These are phyloP conservation scores for Leucoagaricus sp. DNA, from an alignment of 1,284 basidiomycete genomes.

Conservation along the genomic window DNA sequence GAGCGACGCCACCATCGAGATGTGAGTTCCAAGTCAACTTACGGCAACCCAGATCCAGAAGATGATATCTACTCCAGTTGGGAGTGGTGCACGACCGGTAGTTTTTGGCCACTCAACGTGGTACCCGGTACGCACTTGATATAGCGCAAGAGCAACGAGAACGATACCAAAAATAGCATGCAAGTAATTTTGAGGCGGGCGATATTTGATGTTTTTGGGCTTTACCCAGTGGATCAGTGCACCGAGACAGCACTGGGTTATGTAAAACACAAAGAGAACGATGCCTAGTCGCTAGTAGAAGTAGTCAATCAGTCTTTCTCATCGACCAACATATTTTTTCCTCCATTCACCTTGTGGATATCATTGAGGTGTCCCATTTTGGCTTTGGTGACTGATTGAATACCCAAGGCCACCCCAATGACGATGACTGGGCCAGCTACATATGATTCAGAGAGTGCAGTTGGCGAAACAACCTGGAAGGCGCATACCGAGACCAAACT, in stretches of 20 bases:
- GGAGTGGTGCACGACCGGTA: conserved; percentile 41
- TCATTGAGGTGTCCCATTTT: conserved; percentile 45
- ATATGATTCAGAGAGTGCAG: neutral
- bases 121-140: conserved; percentile 54
- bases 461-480: neutral
- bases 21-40: conserved; percentile 23
- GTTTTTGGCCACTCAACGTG: conserved; percentile 45
- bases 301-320: conserved; percentile 14
- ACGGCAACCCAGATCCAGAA: conserved; percentile 58
- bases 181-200: conserved; percentile 59
- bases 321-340: neutral
- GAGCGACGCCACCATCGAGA: neutral
- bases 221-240: conserved; percentile 61
- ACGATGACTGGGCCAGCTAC: conserved; percentile 52
- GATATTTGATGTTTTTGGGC: conserved; percentile 36
- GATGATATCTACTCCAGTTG: conserved; percentile 41
- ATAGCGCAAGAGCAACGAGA: conserved; percentile 51
- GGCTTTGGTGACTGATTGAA: conserved; percentile 43
- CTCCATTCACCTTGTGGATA: conserved; percentile 50
- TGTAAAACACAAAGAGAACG: conserved; percentile 59
- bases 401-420: conserved; percentile 50
- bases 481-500: conserved; percentile 43
- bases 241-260: conserved; percentile 59
- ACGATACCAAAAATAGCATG: conserved; percentile 56
- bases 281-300: conserved; percentile 52